A percentile compares a stretch with the other conserved stretches of the same genome.
Evolutionary conservation across 2,329 filamentous ascomycete species (phyloP).

Genomic region (Ustulina deusta): DNA sequence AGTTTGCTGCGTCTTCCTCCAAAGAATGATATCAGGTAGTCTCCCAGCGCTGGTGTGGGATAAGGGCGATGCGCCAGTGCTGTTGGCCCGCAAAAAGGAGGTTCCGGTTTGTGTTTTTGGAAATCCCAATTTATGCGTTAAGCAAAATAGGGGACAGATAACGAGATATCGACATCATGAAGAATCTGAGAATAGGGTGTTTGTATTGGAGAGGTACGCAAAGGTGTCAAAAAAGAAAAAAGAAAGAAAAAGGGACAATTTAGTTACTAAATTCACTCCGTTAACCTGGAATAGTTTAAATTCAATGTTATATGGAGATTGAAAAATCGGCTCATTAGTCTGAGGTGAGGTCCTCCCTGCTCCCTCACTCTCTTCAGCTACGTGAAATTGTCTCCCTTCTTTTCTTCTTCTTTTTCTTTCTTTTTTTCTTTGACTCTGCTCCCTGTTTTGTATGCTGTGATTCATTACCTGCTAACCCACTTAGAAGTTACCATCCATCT

Average conservation of each 20-base stretch:
- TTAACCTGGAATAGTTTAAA: background rate
- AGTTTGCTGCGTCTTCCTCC: background rate
- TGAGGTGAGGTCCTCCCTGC: too few species aligned
- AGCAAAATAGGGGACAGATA: conserved; percentile 7
- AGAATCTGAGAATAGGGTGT: background rate
- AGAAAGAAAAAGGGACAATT: background rate
- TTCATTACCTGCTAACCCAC: background rate
- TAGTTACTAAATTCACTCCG: background rate
- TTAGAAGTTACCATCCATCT: background rate
- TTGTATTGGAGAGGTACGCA: background rate
- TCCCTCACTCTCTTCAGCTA: background rate
- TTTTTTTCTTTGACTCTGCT: background rate
- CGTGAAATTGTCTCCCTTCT: background rate
- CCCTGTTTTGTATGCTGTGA: background rate
- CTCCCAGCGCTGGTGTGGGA: background rate
- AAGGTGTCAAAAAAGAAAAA: too few species aligned
- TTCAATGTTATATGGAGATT: background rate
- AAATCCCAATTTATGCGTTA: background rate
- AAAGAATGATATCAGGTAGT: background rate
- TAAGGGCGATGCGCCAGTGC: background rate
- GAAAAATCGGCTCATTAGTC: background rate
- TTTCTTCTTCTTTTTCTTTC: background rate
- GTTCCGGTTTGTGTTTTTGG: background rate
- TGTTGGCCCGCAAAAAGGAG: background rate
- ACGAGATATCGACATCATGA: conserved; percentile 21